Evolutionary conservation across 2,329 filamentous ascomycete species (phyloP), one percentile per base, ranked within the genome.

Genomic region (Scedosporium minutisporum): DNA sequence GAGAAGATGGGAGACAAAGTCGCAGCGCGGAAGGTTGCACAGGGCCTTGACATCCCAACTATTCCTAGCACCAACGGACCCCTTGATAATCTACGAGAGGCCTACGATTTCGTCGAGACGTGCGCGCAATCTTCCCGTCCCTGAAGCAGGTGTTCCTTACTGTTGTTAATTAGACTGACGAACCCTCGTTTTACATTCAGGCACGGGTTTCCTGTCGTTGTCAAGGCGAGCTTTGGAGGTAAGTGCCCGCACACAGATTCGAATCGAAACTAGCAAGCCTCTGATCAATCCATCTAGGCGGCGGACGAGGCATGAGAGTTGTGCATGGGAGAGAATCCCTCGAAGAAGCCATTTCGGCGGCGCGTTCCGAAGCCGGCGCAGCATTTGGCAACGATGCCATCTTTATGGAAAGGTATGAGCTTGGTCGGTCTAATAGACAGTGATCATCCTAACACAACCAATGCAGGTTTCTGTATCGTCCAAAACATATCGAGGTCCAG

Each of bases 401-500:
- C 76, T 99, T 99, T 74, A 92, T 99, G 65, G 95, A 99, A 83
- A 88, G 10, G 33, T 38, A 38, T 10, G 9, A 38, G 33, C 33
- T 38, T 38, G 2, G 33, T 38, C 33, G 10, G 33, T 3, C 9
- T 3, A 12, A 4, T 14, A 4, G 33, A 12, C 10, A 1, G 33
- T 4, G 10, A 38, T 38, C 3, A 2, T 12, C 33, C 33, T 38
- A 14, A 38, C 33, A 38, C 33, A 14, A 12, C 1, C 10, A 3
- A 12, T 12, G 33, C 33, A 38, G 95, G 69, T 99, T 99, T 86
- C 85, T 99, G 63, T 93, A 99, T 84, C 92, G 89, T 78, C 95
- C 95, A 69, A 99, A 99, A 87, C 95, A 99, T 78, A 97, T 99
- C 73, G 95, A 99, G 77, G 95, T 99, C 65, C 95, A 99, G 80